phyloP scores from a whole-genome alignment of 768 basidiomycete species.

The Tulasnella sp. region DNA sequence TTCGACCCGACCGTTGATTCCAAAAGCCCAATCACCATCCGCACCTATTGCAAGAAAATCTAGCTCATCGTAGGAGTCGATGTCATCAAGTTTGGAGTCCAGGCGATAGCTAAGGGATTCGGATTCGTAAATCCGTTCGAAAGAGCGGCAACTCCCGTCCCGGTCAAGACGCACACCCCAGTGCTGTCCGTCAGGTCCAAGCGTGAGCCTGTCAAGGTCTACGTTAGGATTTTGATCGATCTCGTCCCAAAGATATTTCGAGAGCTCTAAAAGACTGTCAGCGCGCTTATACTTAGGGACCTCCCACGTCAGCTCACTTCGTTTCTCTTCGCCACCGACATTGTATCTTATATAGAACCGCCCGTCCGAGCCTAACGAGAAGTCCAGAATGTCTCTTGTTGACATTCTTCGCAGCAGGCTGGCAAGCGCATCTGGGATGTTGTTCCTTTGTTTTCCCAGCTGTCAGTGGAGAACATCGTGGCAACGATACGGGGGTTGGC shows the following conservation, averaged over 20 bases:
- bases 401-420: background rate
- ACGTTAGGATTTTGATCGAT: background rate
- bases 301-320: background rate
- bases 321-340: background rate
- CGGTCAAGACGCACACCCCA: background rate
- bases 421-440: background rate
- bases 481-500: background rate
- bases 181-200: background rate
- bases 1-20: background rate
- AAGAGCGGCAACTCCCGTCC: background rate
- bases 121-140: background rate
- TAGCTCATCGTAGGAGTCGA: background rate
- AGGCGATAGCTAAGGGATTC: background rate
- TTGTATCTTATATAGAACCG: background rate
- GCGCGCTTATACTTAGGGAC: background rate
- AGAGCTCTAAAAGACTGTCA: background rate
- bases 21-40: background rate
- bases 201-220: background rate
- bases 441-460: background rate
- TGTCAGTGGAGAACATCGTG: background rate
- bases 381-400: background rate
- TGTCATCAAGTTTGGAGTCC: background rate
- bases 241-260: background rate
- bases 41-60: background rate
- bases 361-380: background rate